Evolutionary conservation across 2,329 filamentous ascomycete genomes (phyloP), one percentile per base, ranked within the genome.

Genomic region (Teratosphaeria nubilosa): DNA sequence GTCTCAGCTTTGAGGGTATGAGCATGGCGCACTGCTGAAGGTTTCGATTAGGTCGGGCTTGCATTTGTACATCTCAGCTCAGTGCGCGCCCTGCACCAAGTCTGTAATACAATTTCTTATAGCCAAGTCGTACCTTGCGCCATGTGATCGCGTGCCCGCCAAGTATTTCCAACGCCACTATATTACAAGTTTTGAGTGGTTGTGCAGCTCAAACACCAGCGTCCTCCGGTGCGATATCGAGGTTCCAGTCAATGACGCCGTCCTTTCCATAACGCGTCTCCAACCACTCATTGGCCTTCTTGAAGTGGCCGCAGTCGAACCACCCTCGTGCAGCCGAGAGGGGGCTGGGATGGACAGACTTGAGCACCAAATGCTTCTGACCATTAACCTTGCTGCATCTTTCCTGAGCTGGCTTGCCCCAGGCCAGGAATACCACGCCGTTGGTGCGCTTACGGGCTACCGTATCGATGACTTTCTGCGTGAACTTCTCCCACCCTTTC

Each of bases 351-450:
- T 99, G 94, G 54, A 91, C 91, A 67, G 86, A 88, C 74, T 87
- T 86, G 63, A 99, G 78, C 41, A 99, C 89, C 52, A 90, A 80
- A 75, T 99, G 92, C 67, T 81, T 86, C 63, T 82, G 79, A 55
- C 74, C 77, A 69, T 94, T 87, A 56, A 97, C 80, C 65, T 85
- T 87, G 50, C 80, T 76, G 24, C 95, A 89, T 58, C 91, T 79
- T 76, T 90, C 88, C 58, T 86, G 87, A 0, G 94, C 94, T 1
- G 90, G 89, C 5, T 79, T 85, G 16, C 94, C 94, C 94, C 94
- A 99, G 0, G 92, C 92, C 73, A 99, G 77, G 70, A 96, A 99
- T 4, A 96, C 94, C 1, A 99, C 92, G 1, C 94, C 94, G 30
- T 81, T 79, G 0, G 82, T 85, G 51, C 91, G 82, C 65, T 87